A percentile compares a stretch with the other conserved stretches of the same genome.
Conservation (phyloP, 192 early-diverging fungal genomes). For the Backusella parvicylindrica region DNA sequence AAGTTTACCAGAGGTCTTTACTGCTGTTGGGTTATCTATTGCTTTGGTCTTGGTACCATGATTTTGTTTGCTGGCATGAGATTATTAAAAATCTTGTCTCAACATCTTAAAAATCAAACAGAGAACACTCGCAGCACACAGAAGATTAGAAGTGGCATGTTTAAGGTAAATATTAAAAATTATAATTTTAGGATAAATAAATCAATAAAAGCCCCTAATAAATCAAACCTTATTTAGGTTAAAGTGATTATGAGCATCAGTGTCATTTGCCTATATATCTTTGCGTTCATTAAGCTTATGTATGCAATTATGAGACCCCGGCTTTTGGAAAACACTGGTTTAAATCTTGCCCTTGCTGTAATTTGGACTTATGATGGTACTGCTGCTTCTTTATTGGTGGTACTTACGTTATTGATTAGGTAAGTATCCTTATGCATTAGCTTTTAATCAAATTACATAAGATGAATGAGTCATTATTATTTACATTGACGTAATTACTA, state of each 20-base stretch:
- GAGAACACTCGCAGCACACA: neutral
- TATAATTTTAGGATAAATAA: neutral
- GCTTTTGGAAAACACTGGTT: neutral
- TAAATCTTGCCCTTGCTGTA: neutral
- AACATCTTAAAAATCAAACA: neutral
- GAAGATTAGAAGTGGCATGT: constrained; percentile 11
- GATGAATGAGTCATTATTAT: neutral
- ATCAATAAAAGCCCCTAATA: neutral
- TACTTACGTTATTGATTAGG: neutral
- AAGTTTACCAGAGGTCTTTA: constrained; percentile 19
- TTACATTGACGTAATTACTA: neutral
- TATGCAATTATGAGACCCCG: neutral
- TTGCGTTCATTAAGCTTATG: constrained; percentile 4
- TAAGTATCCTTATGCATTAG: neutral
- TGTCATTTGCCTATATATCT: neutral
- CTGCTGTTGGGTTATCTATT: constrained; percentile 29
- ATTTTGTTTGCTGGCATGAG: constrained; percentile 14
- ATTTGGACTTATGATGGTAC: constrained; percentile 12
- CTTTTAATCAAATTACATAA: neutral
- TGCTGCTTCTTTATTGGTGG: neutral
- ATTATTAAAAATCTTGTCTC: constrained; percentile 9
- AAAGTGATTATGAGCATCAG: constrained; percentile 5
- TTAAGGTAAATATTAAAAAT: constrained; percentile 18
- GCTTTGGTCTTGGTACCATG: neutral
- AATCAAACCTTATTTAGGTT: constrained; percentile 10